Percentiles rank a stretch among this genome's conserved stretches.
These are phyloP conservation scores for Hypoxylon rickii DNA, from an alignment of 495 filamentous ascomycete species.

Conservation along the genomic window DNA sequence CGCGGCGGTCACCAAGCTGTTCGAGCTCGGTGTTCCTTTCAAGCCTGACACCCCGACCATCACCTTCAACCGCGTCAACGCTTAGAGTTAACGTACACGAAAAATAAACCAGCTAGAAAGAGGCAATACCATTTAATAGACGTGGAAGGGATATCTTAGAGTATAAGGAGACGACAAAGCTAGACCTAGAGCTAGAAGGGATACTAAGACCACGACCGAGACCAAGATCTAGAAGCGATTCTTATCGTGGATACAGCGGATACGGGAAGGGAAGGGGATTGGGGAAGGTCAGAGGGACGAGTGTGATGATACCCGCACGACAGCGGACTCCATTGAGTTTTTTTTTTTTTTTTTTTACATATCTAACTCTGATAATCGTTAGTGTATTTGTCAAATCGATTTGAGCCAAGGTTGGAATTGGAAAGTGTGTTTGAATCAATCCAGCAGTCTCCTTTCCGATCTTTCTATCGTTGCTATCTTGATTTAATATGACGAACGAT, in stretches of 20 bases:
- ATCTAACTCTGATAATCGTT: slow-evolving; percentile 16
- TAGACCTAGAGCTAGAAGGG: slow-evolving; percentile 21
- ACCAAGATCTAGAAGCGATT: slow-evolving; percentile 21
- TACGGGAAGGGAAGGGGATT: slow-evolving; percentile 2
- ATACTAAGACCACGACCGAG: too few relatives aligned
- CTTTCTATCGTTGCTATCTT: too few relatives aligned
- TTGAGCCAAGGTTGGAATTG: slow-evolving; percentile 2
- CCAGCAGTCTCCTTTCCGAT: too few relatives aligned
- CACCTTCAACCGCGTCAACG: slow-evolving; percentile 71
- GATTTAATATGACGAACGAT: too few relatives aligned
- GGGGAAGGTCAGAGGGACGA: background rate
- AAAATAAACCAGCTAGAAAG: slow-evolving; percentile 5
- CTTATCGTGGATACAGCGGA: slow-evolving; percentile 6
- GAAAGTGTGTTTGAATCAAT: too few relatives aligned
- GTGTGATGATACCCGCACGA: slow-evolving; percentile 3
- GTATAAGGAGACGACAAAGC: slow-evolving; percentile 13
- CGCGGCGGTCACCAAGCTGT: slow-evolving; percentile 76
- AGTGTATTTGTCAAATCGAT: slow-evolving; percentile 13
- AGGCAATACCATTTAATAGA: slow-evolving; percentile 32
- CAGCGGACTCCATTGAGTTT: slow-evolving; percentile 6
- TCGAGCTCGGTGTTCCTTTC: slow-evolving; percentile 96
- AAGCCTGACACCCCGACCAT: slow-evolving; percentile 65
- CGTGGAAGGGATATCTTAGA: slow-evolving; percentile 4
- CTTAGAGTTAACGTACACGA: slow-evolving; percentile 16
- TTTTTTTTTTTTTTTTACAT: too few relatives aligned